These are phyloP conservation scores for Fusarium setosum DNA, from an alignment of 2,329 filamentous ascomycete species.

Conservation along the genomic window DNA sequence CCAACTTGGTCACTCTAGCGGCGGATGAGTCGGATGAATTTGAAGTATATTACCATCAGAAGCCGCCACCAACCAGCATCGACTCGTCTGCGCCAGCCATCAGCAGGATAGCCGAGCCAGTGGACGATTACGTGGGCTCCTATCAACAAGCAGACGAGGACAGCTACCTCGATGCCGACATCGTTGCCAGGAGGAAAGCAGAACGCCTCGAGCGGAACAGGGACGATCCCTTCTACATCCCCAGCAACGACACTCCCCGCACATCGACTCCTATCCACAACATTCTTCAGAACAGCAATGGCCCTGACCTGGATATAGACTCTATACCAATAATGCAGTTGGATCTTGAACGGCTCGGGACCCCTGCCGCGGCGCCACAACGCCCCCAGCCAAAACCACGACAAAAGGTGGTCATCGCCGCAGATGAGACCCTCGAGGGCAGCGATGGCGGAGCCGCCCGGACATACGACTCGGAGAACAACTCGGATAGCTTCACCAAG, in stretches of 20 bases:
- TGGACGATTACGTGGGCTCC: slow-evolving; percentile 61
- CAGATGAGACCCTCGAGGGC: slow-evolving; percentile 77
- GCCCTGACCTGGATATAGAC: slow-evolving; percentile 87
- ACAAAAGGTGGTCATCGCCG: slow-evolving; percentile 74
- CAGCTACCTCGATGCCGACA: slow-evolving; percentile 77
- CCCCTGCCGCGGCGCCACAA: slow-evolving; percentile 46
- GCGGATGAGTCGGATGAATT: slow-evolving; percentile 74
- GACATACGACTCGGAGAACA: slow-evolving; percentile 66
- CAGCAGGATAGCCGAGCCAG: slow-evolving; percentile 61
- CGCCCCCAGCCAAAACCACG: slow-evolving; percentile 56
- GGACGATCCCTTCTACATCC: slow-evolving; percentile 97
- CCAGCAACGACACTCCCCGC: slow-evolving; percentile 64
- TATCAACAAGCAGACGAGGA: slow-evolving; percentile 73
- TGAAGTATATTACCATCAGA: slow-evolving; percentile 72
- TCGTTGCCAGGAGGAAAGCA: slow-evolving; percentile 77
- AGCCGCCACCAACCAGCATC: slow-evolving; percentile 61
- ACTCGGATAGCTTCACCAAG: slow-evolving; percentile 61
- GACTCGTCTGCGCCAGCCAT: slow-evolving; percentile 66
- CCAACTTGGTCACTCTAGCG: slow-evolving; percentile 60
- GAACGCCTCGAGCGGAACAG: slow-evolving; percentile 85
- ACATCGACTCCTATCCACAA: slow-evolving; percentile 83
- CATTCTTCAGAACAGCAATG: slow-evolving; percentile 78
- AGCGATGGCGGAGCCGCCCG: slow-evolving; percentile 60
- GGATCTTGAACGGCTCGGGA: slow-evolving; percentile 71
- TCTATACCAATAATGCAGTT: slow-evolving; percentile 96